Evolutionary conservation across 495 filamentous ascomycete species (phyloP).

Genomic region (Chaetomium tenue): DNA sequence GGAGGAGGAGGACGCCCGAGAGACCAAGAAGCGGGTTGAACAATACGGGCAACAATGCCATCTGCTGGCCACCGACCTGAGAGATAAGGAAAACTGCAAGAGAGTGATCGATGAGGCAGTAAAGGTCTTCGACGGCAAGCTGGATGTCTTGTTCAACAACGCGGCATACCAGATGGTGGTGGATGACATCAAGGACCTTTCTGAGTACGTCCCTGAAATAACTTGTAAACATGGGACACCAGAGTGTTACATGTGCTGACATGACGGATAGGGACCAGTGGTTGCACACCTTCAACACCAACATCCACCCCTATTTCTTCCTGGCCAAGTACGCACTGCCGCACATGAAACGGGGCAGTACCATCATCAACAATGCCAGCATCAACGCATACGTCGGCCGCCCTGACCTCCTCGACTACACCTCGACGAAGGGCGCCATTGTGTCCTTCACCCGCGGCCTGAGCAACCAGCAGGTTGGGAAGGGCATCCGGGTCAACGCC

Average conservation of each 20-base stretch:
- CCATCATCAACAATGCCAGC: constrained; percentile 78
- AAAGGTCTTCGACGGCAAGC: constrained; percentile 56
- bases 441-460: constrained; percentile 77
- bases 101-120: constrained; percentile 65
- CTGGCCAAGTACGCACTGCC: constrained; percentile 74
- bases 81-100: constrained; percentile 62
- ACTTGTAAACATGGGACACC: too few relatives aligned
- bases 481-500: constrained; percentile 78
- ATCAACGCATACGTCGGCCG: constrained; percentile 84
- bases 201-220: constrained; percentile 54
- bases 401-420: constrained; percentile 82
- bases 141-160: constrained; percentile 82
- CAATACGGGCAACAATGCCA: constrained; percentile 62
- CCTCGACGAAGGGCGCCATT: constrained; percentile 79
- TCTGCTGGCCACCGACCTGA: constrained; percentile 60
- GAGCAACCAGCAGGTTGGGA: constrained; percentile 67
- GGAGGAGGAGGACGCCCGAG: constrained; percentile 73
- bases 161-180: constrained; percentile 74
- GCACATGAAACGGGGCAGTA: constrained; percentile 71
- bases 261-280: constrained; percentile 61
- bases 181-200: constrained; percentile 66
- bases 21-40: constrained; percentile 68
- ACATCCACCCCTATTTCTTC: constrained; percentile 73
- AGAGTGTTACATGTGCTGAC: constrained; percentile 11
- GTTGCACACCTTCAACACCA: constrained; percentile 70